Evolutionary conservation across 2,329 filamentous ascomycete species (phyloP).

Genomic region (Fusarium algeriense): DNA sequence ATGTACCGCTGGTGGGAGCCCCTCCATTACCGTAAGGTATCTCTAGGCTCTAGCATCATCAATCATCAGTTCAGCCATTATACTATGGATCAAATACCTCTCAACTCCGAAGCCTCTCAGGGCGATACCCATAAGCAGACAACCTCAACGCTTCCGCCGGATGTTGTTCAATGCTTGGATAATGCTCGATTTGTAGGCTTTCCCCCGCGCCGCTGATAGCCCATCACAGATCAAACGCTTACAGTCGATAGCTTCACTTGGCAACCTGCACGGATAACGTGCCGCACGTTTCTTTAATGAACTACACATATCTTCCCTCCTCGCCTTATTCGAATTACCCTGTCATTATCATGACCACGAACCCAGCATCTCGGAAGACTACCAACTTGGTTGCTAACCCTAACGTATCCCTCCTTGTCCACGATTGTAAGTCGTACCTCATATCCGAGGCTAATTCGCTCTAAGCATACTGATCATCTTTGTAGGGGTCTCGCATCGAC

Average conservation of each 20-base stretch:
- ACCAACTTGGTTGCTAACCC: constrained; percentile 87
- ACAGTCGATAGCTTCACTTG: constrained; percentile 80
- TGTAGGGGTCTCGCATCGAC: constrained; percentile 87
- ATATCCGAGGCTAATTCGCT: not conserved
- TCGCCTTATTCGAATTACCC: constrained; percentile 77
- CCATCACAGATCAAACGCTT: constrained; percentile 13
- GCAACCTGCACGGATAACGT: constrained; percentile 87
- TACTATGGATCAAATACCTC: constrained; percentile 72
- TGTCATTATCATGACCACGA: constrained; percentile 96
- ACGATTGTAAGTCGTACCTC: constrained; percentile 74
- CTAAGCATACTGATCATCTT: constrained; percentile 14
- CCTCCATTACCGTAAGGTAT: constrained; percentile 9
- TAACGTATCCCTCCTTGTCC: constrained; percentile 91
- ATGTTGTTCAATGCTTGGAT: constrained; percentile 91
- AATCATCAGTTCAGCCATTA: constrained; percentile 14
- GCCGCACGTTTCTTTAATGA: constrained; percentile 97
- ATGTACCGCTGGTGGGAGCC: constrained; percentile 26
- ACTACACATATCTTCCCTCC: constrained; percentile 94
- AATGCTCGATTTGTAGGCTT: constrained; percentile 90
- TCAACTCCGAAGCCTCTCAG: constrained; percentile 81
- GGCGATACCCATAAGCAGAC: constrained; percentile 78
- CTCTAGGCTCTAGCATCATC: constrained; percentile 26
- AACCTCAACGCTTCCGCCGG: constrained; percentile 78
- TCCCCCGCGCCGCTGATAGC: constrained; percentile 30
- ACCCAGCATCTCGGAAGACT: constrained; percentile 81